Evolutionary conservation across 805 yeast species (phyloP).

Genomic region (Maudiozyma serrabonitensis): DNA sequence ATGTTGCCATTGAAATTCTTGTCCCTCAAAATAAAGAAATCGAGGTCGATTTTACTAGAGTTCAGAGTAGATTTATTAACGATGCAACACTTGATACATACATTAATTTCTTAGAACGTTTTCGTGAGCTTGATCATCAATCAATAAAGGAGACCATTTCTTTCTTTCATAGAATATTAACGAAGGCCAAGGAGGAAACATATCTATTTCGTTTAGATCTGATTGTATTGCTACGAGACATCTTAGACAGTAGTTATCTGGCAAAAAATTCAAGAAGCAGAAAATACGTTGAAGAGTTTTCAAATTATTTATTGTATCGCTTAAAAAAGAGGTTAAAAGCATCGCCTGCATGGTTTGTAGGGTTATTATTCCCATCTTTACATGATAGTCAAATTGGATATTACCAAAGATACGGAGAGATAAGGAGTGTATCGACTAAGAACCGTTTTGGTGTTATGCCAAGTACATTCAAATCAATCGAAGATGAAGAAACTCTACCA

Average conservation of each 20-base stretch:
- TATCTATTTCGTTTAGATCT: conserved; percentile 64
- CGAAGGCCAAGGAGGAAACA: conserved; percentile 49
- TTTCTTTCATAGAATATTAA: conserved; percentile 63
- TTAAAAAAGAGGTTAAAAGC: conserved; percentile 38
- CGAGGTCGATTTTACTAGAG: conserved; percentile 17
- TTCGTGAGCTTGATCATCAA: conserved; percentile 47
- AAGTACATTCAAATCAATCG: conserved; percentile 17
- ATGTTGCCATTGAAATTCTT: conserved; percentile 25
- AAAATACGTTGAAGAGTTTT: conserved; percentile 53
- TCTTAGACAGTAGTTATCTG: conserved; percentile 44
- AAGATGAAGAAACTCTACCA: conserved; percentile 18
- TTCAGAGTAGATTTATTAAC: conserved; percentile 24
- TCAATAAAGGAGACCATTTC: conserved; percentile 56
- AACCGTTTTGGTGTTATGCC: conserved; percentile 14
- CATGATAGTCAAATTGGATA: conserved; percentile 37
- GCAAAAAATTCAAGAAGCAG: conserved; percentile 38
- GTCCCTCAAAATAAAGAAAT: conserved; percentile 9
- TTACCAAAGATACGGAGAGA: conserved; percentile 35
- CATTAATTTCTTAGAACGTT: conserved; percentile 50
- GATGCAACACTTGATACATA: conserved; percentile 58
- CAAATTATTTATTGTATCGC: conserved; percentile 54
- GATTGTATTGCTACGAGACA: conserved; percentile 44
- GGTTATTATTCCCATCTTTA: conserved; percentile 55
- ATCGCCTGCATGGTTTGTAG: conserved; percentile 49
- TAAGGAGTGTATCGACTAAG: conserved; percentile 21